Base-by-base conservation (phyloP, 1,284 basidiomycete genomes). In the Heterobasidion irregulare region DNA sequence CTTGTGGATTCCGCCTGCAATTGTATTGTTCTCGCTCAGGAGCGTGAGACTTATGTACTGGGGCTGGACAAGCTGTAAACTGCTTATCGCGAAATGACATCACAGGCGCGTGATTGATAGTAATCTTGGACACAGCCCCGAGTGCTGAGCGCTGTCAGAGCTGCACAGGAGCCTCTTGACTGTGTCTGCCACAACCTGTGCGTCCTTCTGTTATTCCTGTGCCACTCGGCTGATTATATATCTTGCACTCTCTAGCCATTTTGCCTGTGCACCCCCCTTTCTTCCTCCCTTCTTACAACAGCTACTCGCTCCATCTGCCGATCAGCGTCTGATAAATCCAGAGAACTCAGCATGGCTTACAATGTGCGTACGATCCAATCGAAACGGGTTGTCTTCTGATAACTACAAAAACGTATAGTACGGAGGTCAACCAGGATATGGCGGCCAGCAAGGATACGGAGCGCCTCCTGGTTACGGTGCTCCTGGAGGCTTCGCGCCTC, bases 401-500 rank as follows among this genome's bases (percentile, higher is more conserved):
- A 32, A 32, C 2, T 36, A 10, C 32, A 50, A 13, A 26, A 15
- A 9, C 8, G 5, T 36, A 10, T 35, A 57, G 36, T 54, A 57
- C 51, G 53, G 58, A 52, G 53, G 53, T 33, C 52, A 52, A 35
- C 26, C 38, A 53, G 45, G 55, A 26, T 55, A 59, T 38, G 54
- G 55, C n/a, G 33, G 13, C 15, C 55, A 45, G 33, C 38, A 48
- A 16, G 36, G 53, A 18, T 58, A 52, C 18, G 56, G 53, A 34
- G 53, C 13, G 6, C 46, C 53, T 6, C 53, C 53, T 8, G 47
- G 44, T 8, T 49, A 48, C 9, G 35, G 47, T 51, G 50, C n/a
- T 9, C 52, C 52, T 34, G 53, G 53, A 19, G 53, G 53, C 18
- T 54, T 54, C 33, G 53, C 47, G 5, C 47, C 50, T 34, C 51